phyloP scores from a whole-genome alignment of 169 alveolate genomes.

The Toxoplasma gondii region DNA sequence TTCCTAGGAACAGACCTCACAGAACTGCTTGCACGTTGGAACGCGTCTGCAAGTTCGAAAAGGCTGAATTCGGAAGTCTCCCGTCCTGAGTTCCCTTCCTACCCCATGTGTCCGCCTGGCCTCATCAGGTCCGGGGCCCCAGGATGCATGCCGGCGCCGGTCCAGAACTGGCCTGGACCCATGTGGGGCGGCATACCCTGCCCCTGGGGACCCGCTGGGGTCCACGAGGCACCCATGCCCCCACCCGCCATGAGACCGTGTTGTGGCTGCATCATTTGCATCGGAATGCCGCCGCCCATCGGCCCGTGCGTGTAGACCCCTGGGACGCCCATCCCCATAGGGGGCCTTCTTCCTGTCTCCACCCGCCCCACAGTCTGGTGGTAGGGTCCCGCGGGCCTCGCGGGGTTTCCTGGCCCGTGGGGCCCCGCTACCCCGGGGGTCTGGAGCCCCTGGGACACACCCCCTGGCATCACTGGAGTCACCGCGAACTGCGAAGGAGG shows the following conservation, averaged over 20 bases:
- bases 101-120: neutral
- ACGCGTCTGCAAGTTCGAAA: no score
- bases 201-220: neutral
- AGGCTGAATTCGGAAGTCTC: no score
- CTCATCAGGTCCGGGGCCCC: neutral
- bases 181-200: neutral
- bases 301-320: neutral
- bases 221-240: neutral
- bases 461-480: neutral
- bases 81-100: neutral
- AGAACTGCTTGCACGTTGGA: no score
- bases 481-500: neutral
- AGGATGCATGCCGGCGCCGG: constrained; percentile 8
- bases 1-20: no score
- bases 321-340: neutral
- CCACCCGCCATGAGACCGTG: neutral
- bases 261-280: neutral
- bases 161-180: neutral
- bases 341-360: neutral
- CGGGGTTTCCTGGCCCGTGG: neutral
- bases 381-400: neutral
- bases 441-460: neutral
- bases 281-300: neutral
- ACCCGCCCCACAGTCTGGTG: neutral
- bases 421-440: neutral